Percentiles rank a stretch among this genome's conserved stretches.
phyloP scores from a whole-genome alignment of 2,329 filamentous ascomycete genomes.

The Talaromyces sp. region DNA sequence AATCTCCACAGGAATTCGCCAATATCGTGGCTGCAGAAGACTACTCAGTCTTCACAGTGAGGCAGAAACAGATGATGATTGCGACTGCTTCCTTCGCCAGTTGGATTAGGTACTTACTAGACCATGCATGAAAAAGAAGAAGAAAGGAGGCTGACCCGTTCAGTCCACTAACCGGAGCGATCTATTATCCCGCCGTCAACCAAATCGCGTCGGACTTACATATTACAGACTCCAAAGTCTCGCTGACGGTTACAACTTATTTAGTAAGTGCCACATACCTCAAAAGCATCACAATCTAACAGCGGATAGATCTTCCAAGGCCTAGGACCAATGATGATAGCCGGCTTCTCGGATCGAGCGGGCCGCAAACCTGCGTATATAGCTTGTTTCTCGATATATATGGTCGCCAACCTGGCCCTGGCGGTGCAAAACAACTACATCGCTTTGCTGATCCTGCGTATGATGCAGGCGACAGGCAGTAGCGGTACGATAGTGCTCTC shows the following conservation, averaged over 20 bases:
- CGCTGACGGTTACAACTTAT: constrained; percentile 7
- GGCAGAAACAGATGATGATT: constrained; percentile 12
- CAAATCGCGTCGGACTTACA: background rate
- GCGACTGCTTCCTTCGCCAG: constrained; percentile 1
- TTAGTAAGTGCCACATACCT: background rate
- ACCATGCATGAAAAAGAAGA: too few relatives aligned
- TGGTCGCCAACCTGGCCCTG: constrained; percentile 40
- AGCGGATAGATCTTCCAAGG: constrained; percentile 43
- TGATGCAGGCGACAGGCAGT: constrained; percentile 38
- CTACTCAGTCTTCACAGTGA: constrained; percentile 6
- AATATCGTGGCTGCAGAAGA: background rate
- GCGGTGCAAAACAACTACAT: constrained; percentile 36
- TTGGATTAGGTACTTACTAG: constrained; percentile 9
- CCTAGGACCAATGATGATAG: constrained; percentile 53
- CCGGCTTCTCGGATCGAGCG: constrained; percentile 51
- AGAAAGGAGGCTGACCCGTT: background rate
- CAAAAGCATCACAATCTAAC: too few relatives aligned
- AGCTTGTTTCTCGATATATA: constrained; percentile 49
- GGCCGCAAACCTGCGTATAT: constrained; percentile 55
- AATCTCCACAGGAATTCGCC: background rate
- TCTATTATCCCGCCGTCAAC: constrained; percentile 4
- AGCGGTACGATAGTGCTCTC: constrained; percentile 42
- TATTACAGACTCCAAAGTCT: background rate
- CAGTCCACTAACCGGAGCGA: background rate
- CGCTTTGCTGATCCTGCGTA: constrained; percentile 37